phyloP scores from a whole-genome alignment of 768 basidiomycete species.

The Russula brevipes region DNA sequence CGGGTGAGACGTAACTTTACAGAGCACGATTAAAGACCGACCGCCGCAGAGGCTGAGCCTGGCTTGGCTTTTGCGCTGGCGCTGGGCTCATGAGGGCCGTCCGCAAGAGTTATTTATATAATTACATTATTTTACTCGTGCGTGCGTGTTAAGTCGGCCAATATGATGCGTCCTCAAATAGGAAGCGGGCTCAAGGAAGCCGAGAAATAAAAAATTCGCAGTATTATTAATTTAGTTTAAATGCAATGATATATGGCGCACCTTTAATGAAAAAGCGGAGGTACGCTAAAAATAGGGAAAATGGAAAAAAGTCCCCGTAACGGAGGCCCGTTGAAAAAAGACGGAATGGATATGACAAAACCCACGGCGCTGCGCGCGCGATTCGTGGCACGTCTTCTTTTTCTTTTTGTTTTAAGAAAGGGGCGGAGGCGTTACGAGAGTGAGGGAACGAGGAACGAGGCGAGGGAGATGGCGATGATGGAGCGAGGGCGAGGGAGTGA shows the following conservation, averaged over 20 bases:
- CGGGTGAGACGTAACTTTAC: background rate
- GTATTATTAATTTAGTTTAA: background rate
- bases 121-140: background rate
- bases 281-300: background rate
- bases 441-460: background rate
- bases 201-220: background rate
- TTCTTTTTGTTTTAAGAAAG: too few species aligned
- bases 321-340: background rate
- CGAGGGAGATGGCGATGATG: too few species aligned
- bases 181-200: conserved; percentile 15
- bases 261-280: background rate
- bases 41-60: too few species aligned
- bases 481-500: background rate
- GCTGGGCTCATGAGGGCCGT: too few species aligned
- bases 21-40: too few species aligned
- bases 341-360: background rate
- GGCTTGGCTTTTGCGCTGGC: too few species aligned
- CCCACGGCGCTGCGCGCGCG: background rate
- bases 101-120: background rate
- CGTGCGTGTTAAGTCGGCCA: conserved; percentile 4
- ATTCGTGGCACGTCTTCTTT: background rate
- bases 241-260: background rate
- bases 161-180: background rate
- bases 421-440: too few species aligned
- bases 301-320: background rate